Evolutionary conservation across 495 filamentous ascomycete species (phyloP).

Genomic region (Amphirosellinia nigrospora): DNA sequence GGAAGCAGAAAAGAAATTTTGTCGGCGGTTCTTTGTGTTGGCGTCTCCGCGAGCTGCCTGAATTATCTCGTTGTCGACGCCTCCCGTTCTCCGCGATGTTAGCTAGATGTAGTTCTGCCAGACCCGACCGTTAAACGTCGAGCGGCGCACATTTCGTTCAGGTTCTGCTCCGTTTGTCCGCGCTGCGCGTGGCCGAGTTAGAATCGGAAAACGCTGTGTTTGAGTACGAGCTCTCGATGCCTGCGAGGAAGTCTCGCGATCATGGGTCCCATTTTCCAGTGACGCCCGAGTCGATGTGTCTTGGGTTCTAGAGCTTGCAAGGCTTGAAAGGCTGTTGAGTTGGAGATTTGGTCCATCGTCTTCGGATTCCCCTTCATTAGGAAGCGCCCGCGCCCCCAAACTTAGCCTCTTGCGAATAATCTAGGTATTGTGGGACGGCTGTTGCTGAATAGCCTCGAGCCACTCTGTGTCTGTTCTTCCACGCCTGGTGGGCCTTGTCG

Average conservation of each 20-base stretch:
- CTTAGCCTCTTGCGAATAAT: slow-evolving; percentile 42
- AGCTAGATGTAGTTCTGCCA: slow-evolving; percentile 44
- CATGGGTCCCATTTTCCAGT: background rate
- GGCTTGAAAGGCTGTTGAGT: slow-evolving; percentile 49
- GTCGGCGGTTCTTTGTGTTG: slow-evolving; percentile 38
- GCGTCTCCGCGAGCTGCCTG: slow-evolving; percentile 31
- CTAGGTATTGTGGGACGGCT: slow-evolving; percentile 41
- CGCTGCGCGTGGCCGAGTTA: slow-evolving; percentile 23
- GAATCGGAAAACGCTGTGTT: slow-evolving; percentile 22
- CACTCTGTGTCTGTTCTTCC: slow-evolving; percentile 25
- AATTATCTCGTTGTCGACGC: slow-evolving; percentile 29
- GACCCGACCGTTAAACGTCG: slow-evolving; percentile 43
- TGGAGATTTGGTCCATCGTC: slow-evolving; percentile 50
- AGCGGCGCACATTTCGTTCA: slow-evolving; percentile 19
- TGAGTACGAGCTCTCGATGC: background rate
- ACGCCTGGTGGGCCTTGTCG: slow-evolving; percentile 17
- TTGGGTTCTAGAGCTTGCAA: slow-evolving; percentile 4
- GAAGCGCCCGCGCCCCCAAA: slow-evolving; percentile 35
- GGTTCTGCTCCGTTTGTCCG: slow-evolving; percentile 22
- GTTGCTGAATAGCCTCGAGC: slow-evolving; percentile 28
- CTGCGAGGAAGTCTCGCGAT: background rate
- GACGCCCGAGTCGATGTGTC: background rate
- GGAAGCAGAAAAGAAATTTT: slow-evolving; percentile 57
- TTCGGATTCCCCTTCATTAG: slow-evolving; percentile 35
- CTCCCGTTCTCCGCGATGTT: slow-evolving; percentile 37